A percentile compares a stretch with the other conserved stretches of the same genome.
Evolutionary conservation across 2,329 filamentous ascomycete genomes (phyloP).

Genomic region (Colletotrichum cereale): DNA sequence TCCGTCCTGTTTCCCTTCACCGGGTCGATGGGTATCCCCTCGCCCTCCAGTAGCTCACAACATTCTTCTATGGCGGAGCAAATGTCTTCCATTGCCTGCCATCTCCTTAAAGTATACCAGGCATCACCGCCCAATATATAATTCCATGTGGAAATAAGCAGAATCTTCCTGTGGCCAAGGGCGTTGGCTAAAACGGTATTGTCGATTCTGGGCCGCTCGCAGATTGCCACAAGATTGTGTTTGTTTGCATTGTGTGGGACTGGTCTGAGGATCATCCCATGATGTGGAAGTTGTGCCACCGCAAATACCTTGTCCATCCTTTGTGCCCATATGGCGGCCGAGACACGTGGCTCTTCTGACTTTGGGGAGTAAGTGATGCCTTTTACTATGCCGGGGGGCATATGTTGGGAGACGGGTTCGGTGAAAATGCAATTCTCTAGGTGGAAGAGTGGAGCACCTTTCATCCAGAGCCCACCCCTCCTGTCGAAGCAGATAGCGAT

Average conservation of each 20-base stretch:
- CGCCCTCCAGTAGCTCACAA: background rate
- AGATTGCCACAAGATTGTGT: background rate
- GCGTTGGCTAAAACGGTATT: background rate
- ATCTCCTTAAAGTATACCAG: background rate
- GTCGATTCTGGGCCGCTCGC: background rate
- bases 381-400: background rate
- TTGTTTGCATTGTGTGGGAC: background rate
- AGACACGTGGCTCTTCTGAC: background rate
- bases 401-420: background rate
- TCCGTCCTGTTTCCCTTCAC: too few relatives aligned
- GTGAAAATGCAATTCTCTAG: background rate
- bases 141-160: background rate
- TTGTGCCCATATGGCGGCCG: background rate
- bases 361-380: background rate
- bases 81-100: background rate
- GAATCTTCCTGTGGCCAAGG: background rate
- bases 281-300: background rate
- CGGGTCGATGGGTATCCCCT: too few relatives aligned
- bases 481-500: background rate
- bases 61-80: background rate
- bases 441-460: background rate
- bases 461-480: background rate
- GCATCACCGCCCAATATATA: background rate
- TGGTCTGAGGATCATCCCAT: background rate
- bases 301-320: background rate